Base-by-base conservation (phyloP, 106 monocot species). In the Dioscorea zingiberensis region DNA sequence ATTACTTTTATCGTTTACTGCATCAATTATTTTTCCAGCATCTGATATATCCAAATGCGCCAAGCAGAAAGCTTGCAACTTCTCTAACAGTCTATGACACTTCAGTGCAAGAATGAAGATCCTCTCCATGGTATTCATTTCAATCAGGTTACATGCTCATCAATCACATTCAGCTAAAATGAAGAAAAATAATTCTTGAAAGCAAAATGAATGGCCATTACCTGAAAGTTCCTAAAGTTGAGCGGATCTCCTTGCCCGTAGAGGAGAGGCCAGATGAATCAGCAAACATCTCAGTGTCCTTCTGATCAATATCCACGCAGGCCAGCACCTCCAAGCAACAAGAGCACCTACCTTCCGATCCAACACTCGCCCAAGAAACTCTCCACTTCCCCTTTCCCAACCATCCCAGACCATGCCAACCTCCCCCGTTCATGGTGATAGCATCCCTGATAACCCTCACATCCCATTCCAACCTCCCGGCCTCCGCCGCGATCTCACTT, bases 361-460 rank as follows among this genome's bases (percentile, higher is more conserved):
- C 66, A 63, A 86, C 67, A 59, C 25, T 80, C 8, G 49, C 77
- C 55, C 75, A 68, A 44, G 25, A 19, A 44, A 91, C 79, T 29
- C 70, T 69, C 95, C 95, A 97, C 48, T 55, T 44, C 51, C 95
- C 95, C 23, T 64, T 75, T 57, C 91, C 97, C 67, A 97, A 29
- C 97, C 97, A 97, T 3, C 91, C 97, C 7, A 68, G 21, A 59
- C 97, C 88, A 73, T 88, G 88, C 81, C 86, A 97, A 4, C 97
- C 97, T 62, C 88, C 95, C 4, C 92, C 97, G 80, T 92, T 91
- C 56, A 54, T 64, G 66, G 74, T 64, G 70, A 86, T 59, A 3
- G 63, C 83, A 38, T 85, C 80, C 69, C 55, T 92, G 2, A 86
- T 68, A 59, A 16, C 47, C 25, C 47, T 69, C 25, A 14, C 64